Conservation (phyloP, 2,329 filamentous ascomycete genomes). For the Dothideomycetes sp. region DNA sequence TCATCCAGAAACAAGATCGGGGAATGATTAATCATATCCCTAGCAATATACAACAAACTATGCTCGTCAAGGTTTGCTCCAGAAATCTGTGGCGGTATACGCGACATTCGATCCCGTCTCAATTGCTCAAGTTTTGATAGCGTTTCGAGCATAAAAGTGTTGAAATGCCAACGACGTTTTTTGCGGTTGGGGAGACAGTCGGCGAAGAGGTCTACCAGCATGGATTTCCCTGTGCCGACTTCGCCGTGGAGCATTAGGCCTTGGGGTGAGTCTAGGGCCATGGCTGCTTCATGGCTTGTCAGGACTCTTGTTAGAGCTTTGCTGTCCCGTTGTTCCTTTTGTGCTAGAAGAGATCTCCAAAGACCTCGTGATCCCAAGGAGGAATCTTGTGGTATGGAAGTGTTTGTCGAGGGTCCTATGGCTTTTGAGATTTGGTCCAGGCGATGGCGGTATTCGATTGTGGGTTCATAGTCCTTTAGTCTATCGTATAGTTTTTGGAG, state of each 20-base stretch:
- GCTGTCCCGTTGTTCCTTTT: slow-evolving; percentile 43
- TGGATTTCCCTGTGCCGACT: slow-evolving; percentile 74
- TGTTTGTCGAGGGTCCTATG: slow-evolving; percentile 23
- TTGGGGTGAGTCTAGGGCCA: slow-evolving; percentile 61
- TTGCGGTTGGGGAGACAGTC: slow-evolving; percentile 64
- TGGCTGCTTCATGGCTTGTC: slow-evolving; percentile 60
- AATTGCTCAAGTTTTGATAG: slow-evolving; percentile 63
- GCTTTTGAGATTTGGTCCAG: slow-evolving; percentile 50
- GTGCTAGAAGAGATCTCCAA: slow-evolving; percentile 46
- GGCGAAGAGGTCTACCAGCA: slow-evolving; percentile 76
- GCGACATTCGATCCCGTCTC: slow-evolving; percentile 33
- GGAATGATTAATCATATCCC: slow-evolving; percentile 63
- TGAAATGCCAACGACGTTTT: slow-evolving; percentile 74
- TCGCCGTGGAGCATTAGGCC: slow-evolving; percentile 72
- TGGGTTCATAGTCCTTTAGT: slow-evolving; percentile 70
- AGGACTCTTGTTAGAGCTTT: slow-evolving; percentile 60
- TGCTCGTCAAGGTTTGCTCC: slow-evolving; percentile 45
- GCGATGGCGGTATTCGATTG: slow-evolving; percentile 57
- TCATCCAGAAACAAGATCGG: slow-evolving; percentile 75
- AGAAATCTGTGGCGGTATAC: slow-evolving; percentile 1
- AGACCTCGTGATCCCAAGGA: slow-evolving; percentile 34
- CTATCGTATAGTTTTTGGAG: slow-evolving; percentile 67
- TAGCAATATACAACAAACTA: slow-evolving; percentile 63
- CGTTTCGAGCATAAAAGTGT: slow-evolving; percentile 75
- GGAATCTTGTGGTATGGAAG: slow-evolving; percentile 14